Evolutionary conservation across 129 eudicot genomes (phyloP), one percentile per base, ranked within the genome.

Genomic region (Artemisia argyi): DNA sequence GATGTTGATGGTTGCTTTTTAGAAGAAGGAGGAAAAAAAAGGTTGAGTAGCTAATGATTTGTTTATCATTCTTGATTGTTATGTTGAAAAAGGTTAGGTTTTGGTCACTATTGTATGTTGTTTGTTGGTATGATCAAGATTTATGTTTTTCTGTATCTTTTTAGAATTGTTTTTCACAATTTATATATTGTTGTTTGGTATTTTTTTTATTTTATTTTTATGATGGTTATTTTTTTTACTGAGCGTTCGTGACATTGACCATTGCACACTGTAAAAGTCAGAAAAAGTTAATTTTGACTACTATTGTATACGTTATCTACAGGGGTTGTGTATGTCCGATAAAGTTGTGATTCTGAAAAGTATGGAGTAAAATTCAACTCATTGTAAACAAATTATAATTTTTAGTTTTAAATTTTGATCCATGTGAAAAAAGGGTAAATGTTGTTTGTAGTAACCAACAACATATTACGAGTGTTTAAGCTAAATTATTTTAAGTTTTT

Each of bases 41-140:
- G 28, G 51, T 68, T 59, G 51, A 10, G 51, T 54, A 39, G 71
- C 65, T 77, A 69, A 69, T 77, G 76, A 69, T 77, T 65, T 77
- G 65, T 77, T 77, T 3, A 61, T 77, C 76, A 69, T 61, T 71
- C 68, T 68, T 77, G 61, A 50, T 56, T 26, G 30, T 51, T 51
- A 39, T 24, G 30, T 5, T 69, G 62, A 52, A 69, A 69, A 18
- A 16, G n/a, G 30, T 69, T 53, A 69, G 49, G 26, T 69, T 69
- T 55, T 69, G 63, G 50, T 53, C 74, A 54, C 64, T 3, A 17
- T 54, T 60, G n/a, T 61, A 47, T 73, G 68, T 61, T 73, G 48
- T 60, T 73, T 56, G 68, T 16, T 63, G 24, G 10, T 65, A 44
- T 65, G 70, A 65, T 65, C 65, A 71, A 71, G 77, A 30, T 73